Conservation (phyloP, 345 rosid genomes). For the Sonneratia alba region DNA sequence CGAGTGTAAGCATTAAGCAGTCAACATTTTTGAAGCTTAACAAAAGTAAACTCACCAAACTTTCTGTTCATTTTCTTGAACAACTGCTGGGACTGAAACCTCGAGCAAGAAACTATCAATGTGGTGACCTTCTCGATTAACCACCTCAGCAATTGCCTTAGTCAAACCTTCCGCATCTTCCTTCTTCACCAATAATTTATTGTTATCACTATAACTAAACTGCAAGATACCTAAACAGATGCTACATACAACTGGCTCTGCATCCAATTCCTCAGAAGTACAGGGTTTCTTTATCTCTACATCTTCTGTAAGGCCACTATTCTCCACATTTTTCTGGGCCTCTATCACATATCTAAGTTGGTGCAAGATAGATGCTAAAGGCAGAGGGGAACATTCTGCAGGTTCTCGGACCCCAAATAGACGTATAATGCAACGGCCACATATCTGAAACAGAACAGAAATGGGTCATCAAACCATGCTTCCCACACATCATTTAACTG, state of each 20-base stretch:
- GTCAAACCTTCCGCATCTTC: constrained; percentile 34
- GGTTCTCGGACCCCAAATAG: constrained; percentile 37
- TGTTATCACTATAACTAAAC: constrained; percentile 36
- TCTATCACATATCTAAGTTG: constrained; percentile 13
- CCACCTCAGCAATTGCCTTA: constrained; percentile 34
- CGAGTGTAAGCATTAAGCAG: not conserved
- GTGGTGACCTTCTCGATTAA: constrained; percentile 52
- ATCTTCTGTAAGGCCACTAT: constrained; percentile 1
- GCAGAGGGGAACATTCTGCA: constrained; percentile 18
- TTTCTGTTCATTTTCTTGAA: constrained; percentile 44
- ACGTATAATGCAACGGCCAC: constrained; percentile 66
- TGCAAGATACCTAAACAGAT: constrained; percentile 80
- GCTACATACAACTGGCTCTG: constrained; percentile 41
- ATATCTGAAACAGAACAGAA: constrained; percentile 38
- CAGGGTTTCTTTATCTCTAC: not conserved
- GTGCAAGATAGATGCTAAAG: constrained; percentile 21
- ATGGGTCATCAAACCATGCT: not conserved
- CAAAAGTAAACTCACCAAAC: constrained; percentile 41
- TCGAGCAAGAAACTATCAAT: constrained; percentile 66
- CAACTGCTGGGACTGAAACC: constrained; percentile 47
- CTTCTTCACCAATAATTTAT: constrained; percentile 25
- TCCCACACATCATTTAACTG: not conserved
- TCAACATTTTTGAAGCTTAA: not conserved
- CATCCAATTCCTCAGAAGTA: constrained; percentile 9
- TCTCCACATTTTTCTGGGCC: constrained; percentile 7